Evolutionary conservation across 768 basidiomycete genomes (phyloP).

Genomic region (Coprinopsis sp.): DNA sequence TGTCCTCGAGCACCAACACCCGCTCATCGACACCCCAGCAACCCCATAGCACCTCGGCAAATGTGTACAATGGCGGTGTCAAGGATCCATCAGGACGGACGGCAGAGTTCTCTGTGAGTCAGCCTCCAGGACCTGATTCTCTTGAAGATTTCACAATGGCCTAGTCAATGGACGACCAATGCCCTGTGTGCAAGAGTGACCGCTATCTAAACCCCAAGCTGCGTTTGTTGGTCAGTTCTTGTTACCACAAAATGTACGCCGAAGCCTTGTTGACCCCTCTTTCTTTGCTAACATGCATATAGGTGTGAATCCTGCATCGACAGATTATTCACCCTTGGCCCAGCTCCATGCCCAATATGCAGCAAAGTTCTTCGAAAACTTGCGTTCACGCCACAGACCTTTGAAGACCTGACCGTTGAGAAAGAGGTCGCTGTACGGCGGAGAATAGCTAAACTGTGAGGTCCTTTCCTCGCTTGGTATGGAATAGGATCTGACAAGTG

Average conservation of each 20-base stretch:
- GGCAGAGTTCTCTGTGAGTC: constrained; percentile 72
- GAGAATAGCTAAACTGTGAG: constrained; percentile 85
- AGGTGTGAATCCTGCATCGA: constrained; percentile 99
- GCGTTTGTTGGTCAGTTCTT: constrained; percentile 88
- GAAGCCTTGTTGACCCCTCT: background rate
- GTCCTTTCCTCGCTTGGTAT: constrained; percentile 3
- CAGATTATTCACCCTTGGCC: constrained; percentile 90
- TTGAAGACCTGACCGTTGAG: constrained; percentile 88
- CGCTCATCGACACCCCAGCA: constrained; percentile 63
- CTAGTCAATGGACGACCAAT: constrained; percentile 88
- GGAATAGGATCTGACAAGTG: background rate
- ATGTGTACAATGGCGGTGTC: constrained; percentile 77
- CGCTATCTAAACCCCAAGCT: constrained; percentile 93
- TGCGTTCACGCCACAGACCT: constrained; percentile 93
- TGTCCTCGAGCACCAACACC: constrained; percentile 41
- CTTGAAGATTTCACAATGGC: background rate
- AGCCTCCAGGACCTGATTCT: background rate
- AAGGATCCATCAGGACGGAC: constrained; percentile 83
- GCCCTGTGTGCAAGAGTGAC: constrained; percentile 96
- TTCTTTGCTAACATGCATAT: constrained; percentile 1
- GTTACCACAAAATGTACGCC: constrained; percentile 93
- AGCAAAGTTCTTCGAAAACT: constrained; percentile 82
- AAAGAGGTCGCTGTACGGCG: constrained; percentile 90
- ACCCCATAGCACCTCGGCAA: constrained; percentile 67
- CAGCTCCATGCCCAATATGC: constrained; percentile 95